Evolutionary conservation across 2,329 filamentous ascomycete species (phyloP).

Genomic region (Kalaharituber pfeilii): DNA sequence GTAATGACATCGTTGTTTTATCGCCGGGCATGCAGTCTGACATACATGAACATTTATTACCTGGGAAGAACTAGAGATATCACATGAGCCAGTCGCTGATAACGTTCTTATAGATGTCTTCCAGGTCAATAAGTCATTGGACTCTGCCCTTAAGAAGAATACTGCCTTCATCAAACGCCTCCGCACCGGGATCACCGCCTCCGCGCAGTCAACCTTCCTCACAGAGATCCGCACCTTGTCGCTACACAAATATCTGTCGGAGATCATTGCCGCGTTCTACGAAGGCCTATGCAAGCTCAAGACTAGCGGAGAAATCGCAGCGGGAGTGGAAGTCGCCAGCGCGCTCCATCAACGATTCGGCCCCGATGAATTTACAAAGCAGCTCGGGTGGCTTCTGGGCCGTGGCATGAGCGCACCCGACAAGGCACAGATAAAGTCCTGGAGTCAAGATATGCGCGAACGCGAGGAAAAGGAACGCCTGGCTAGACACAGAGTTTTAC

Average conservation of each 20-base stretch:
- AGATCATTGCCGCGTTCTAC: constrained; percentile 90
- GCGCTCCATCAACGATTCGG: constrained; percentile 93
- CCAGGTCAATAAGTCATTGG: constrained; percentile 58
- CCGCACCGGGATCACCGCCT: constrained; percentile 67
- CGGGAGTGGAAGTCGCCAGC: constrained; percentile 81
- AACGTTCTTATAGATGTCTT: constrained; percentile 66
- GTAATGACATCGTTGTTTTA: too few species aligned
- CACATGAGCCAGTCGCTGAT: too few species aligned
- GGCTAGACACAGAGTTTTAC: constrained; percentile 60
- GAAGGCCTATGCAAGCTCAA: constrained; percentile 88
- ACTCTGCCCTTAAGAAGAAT: constrained; percentile 94
- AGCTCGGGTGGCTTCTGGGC: constrained; percentile 80
- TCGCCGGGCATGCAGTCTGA: too few species aligned
- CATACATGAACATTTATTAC: too few species aligned
- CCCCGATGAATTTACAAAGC: constrained; percentile 72
- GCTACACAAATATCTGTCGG: constrained; percentile 88
- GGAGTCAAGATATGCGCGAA: constrained; percentile 65
- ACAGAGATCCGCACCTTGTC: constrained; percentile 81
- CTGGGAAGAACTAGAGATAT: too few species aligned
- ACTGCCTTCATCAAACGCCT: constrained; percentile 95
- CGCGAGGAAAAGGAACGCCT: constrained; percentile 89
- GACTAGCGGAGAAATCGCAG: constrained; percentile 74
- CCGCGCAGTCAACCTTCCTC: constrained; percentile 66
- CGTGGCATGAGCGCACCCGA: constrained; percentile 84
- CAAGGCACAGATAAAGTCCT: constrained; percentile 63